phyloP scores from a whole-genome alignment of 345 rosid species.

The Populus ilicifolia region DNA sequence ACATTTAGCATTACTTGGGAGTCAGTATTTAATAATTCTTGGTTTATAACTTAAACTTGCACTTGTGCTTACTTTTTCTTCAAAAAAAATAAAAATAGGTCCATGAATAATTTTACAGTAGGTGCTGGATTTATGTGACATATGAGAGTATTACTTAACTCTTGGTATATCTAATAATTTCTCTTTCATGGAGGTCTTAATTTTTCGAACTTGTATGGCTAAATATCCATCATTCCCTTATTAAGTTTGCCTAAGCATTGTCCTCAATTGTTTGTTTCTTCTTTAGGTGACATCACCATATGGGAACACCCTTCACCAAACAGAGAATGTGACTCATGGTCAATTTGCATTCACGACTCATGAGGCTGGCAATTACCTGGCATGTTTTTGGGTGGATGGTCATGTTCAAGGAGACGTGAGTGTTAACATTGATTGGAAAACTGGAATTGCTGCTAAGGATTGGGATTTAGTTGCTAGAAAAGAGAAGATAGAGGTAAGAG shows the following conservation, averaged over 20 bases:
- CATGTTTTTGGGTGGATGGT: slow-evolving; percentile 62
- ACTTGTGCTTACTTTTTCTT: too few species aligned
- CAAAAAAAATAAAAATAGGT: too few species aligned
- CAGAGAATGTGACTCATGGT: slow-evolving; percentile 71
- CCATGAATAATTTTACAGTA: too few species aligned
- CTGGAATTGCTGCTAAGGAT: slow-evolving; percentile 81
- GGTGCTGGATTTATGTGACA: neutral
- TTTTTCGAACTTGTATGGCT: neutral
- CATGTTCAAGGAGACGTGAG: slow-evolving; percentile 40
- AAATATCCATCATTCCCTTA: neutral
- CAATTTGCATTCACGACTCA: slow-evolving; percentile 86
- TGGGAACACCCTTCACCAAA: slow-evolving; percentile 55
- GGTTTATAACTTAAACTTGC: too few species aligned
- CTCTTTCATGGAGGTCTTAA: neutral
- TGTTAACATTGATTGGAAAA: slow-evolving; percentile 79
- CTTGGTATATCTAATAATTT: too few species aligned
- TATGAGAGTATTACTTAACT: neutral
- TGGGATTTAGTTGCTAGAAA: slow-evolving; percentile 88
- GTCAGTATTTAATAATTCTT: too few species aligned
- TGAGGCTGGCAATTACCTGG: slow-evolving; percentile 73
- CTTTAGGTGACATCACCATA: slow-evolving; percentile 74
- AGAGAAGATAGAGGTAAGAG: slow-evolving; percentile 75
- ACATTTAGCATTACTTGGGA: too few species aligned
- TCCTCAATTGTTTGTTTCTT: neutral
- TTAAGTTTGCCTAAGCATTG: neutral